phyloP scores from a whole-genome alignment of 352 stramenopile species.

The Phytophthora megakarya region DNA sequence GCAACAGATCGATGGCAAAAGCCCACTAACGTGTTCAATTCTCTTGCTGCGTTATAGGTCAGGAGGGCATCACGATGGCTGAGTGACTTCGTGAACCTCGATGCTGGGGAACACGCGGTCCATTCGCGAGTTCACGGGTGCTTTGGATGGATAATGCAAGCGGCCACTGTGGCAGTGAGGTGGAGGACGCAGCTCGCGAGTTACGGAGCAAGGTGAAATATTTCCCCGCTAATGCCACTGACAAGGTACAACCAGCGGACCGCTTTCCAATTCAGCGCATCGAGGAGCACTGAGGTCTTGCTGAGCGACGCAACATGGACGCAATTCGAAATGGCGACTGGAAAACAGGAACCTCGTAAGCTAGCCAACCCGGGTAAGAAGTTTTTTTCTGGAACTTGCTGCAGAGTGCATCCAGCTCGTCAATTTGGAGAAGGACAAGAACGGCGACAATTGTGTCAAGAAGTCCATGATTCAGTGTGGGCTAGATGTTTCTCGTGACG shows the following conservation, averaged over 20 bases:
- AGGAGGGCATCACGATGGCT: constrained; percentile 14
- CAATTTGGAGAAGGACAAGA: constrained; percentile 9
- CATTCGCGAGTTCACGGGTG: too few relatives aligned
- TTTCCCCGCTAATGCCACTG: background rate
- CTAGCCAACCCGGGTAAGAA: constrained; percentile 9
- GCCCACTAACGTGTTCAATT: too few relatives aligned
- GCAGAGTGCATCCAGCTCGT: constrained; percentile 15
- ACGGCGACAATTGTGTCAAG: constrained; percentile 16
- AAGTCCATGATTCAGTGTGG: constrained; percentile 13
- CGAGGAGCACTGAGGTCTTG: background rate
- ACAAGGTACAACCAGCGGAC: background rate
- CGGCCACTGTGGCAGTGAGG: background rate
- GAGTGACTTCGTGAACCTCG: background rate
- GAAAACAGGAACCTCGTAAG: constrained; percentile 5
- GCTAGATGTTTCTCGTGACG: constrained; percentile 4
- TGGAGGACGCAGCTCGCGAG: background rate
- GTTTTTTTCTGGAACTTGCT: constrained; percentile 15
- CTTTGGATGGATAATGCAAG: background rate
- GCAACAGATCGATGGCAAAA: too few relatives aligned
- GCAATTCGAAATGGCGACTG: constrained; percentile 12
- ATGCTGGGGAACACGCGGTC: too few relatives aligned
- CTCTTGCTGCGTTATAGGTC: too few relatives aligned
- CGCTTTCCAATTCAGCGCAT: background rate
- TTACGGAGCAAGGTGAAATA: background rate
- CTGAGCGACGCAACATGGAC: constrained; percentile 10